These are phyloP conservation scores for Cutaneotrichosporon cyanovorans DNA, from an alignment of 1,284 basidiomycete species.

Conservation along the genomic window DNA sequence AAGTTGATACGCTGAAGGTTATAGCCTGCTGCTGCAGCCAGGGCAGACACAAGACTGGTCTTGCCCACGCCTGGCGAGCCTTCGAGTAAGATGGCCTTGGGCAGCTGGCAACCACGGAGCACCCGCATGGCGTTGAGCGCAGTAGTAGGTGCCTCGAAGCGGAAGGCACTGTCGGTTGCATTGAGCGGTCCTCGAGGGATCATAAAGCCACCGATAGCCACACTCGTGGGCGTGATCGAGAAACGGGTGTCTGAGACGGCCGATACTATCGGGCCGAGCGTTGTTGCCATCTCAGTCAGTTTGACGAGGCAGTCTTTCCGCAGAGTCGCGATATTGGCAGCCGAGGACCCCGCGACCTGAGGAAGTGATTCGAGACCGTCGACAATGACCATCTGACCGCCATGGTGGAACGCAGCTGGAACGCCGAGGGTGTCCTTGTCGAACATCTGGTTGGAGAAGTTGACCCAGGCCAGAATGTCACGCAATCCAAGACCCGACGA, in stretches of 20 bases:
- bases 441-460: conserved; percentile 68
- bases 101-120: conserved; percentile 78
- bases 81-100: conserved; percentile 89
- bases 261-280: conserved; percentile 14
- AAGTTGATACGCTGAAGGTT: conserved; percentile 91
- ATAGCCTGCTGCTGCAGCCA: conserved; percentile 74
- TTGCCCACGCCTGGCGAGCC: conserved; percentile 99
- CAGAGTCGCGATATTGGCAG: conserved; percentile 27
- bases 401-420: conserved; percentile 68
- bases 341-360: conserved; percentile 50
- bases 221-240: conserved; percentile 17
- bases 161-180: conserved; percentile 52
- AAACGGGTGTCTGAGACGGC: conserved; percentile 11
- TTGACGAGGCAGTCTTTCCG: conserved; percentile 36
- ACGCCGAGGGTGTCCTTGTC: conserved; percentile 42
- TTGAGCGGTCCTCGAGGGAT: conserved; percentile 56
- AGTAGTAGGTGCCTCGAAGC: conserved; percentile 81
- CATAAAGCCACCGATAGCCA: conserved; percentile 70
- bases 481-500: conserved; percentile 62
- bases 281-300: conserved; percentile 22
- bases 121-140: conserved; percentile 83
- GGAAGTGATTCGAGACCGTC: conserved; percentile 75
- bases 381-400: conserved; percentile 74
- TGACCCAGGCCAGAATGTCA: conserved; percentile 89
- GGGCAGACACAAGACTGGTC: conserved; percentile 83